phyloP scores from a whole-genome alignment of 202 grass and related monocot genomes.

The Zoysia matrella region DNA sequence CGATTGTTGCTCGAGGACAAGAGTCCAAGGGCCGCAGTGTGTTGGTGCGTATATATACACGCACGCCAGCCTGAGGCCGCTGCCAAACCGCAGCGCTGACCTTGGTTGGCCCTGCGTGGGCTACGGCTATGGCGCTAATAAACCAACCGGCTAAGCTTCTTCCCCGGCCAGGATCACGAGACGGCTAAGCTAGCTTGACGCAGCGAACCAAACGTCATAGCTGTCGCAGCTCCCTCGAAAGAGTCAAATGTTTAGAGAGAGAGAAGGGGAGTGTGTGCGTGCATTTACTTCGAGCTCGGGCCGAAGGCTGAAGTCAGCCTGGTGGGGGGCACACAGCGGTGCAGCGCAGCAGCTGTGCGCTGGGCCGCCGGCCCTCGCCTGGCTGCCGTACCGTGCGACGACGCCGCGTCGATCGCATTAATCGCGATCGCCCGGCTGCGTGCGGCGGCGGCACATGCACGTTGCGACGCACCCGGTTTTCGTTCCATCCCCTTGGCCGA shows the following conservation, averaged over 20 bases:
- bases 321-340: slow-evolving; percentile 37
- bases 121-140: neutral
- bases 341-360: neutral
- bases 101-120: slow-evolving; percentile 8
- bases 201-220: neutral
- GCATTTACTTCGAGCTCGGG: slow-evolving; percentile 46
- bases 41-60: no score
- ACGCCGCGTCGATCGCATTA: slow-evolving; percentile 47
- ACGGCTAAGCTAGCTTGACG: neutral
- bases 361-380: neutral
- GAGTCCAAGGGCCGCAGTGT: no score
- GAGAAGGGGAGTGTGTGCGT: neutral
- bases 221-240: neutral
- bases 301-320: slow-evolving; percentile 48
- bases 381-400: neutral
- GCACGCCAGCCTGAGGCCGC: neutral
- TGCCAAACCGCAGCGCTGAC: slow-evolving; percentile 43
- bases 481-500: slow-evolving; percentile 3
- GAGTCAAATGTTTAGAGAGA: slow-evolving; percentile 14
- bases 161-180: neutral
- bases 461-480: neutral
- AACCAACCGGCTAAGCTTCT: neutral
- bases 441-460: slow-evolving; percentile 36
- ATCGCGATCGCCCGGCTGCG: no score
- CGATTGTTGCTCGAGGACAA: no score